These are phyloP conservation scores for Luvunga scandens DNA, from an alignment of 345 rosid genomes.

Conservation along the genomic window DNA sequence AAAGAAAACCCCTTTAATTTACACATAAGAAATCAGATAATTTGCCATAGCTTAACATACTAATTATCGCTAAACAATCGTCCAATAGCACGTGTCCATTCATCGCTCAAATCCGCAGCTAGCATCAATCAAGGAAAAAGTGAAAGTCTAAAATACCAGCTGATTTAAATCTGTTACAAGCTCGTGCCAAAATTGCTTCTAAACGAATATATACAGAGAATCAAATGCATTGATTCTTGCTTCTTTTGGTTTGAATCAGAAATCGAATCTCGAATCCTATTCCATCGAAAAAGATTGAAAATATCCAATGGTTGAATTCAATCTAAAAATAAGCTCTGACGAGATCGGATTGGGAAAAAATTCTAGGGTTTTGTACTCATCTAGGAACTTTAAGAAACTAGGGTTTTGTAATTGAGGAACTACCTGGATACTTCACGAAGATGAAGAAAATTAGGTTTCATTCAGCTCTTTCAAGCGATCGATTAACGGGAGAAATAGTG, in stretches of 20 bases:
- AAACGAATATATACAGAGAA: constrained; percentile 6
- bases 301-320: constrained; percentile 10
- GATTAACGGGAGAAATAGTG: constrained; percentile 23
- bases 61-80: constrained; percentile 8
- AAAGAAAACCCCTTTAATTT: constrained; percentile 2
- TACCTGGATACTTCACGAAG: constrained; percentile 2
- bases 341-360: neutral
- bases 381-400: constrained; percentile 22
- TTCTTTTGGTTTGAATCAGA: neutral
- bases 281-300: constrained; percentile 17
- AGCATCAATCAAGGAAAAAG: constrained; percentile 10
- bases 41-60: constrained; percentile 1
- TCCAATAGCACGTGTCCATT: constrained; percentile 14
- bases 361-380: constrained; percentile 30
- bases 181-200: constrained; percentile 18
- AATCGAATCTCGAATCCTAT: constrained; percentile 4
- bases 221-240: neutral
- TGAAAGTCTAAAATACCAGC: constrained; percentile 8
- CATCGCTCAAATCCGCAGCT: constrained; percentile 16
- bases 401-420: constrained; percentile 11
- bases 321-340: neutral
- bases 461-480: constrained; percentile 18
- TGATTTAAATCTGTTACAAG: constrained; percentile 19
- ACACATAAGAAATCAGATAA: neutral
- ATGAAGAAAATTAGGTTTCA: constrained; percentile 19